Percentiles rank a stretch among this genome's conserved stretches.
Evolutionary conservation across 1,139 yeast species (phyloP).

Genomic region (Hansenula lynferdii): DNA sequence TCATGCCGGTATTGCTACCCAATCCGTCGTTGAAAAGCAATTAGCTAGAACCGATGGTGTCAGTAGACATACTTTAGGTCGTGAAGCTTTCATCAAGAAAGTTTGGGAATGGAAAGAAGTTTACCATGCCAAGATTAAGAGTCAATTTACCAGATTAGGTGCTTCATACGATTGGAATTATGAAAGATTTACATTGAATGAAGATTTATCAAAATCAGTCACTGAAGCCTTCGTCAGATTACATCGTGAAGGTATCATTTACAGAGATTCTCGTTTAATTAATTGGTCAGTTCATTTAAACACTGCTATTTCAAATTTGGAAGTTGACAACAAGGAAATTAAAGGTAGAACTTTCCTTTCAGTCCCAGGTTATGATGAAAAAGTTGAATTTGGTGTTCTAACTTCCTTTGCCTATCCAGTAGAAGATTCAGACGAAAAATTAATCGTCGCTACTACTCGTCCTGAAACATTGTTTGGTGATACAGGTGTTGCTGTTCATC

Average conservation of each 20-base stretch:
- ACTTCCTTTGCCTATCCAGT: constrained; percentile 92
- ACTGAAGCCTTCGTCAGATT: constrained; percentile 86
- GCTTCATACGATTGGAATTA: constrained; percentile 96
- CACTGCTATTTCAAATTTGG: constrained; percentile 94
- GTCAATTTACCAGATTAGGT: constrained; percentile 82
- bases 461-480: constrained; percentile 98
- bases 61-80: constrained; percentile 93
- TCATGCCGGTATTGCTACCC: constrained; percentile 99
- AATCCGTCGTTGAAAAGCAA: constrained; percentile 96
- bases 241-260: constrained; percentile 93
- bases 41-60: constrained; percentile 74
- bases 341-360: constrained; percentile 75
- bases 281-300: constrained; percentile 96
- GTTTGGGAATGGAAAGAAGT: constrained; percentile 99
- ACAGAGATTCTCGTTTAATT: constrained; percentile 89
- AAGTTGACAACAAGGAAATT: constrained; percentile 89
- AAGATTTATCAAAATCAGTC: constrained; percentile 74
- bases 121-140: constrained; percentile 80
- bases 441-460: constrained; percentile 96
- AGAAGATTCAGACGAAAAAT: constrained; percentile 80
- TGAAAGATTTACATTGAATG: constrained; percentile 91
- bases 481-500: constrained; percentile 96
- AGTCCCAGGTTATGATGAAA: constrained; percentile 88
- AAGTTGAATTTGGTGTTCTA: constrained; percentile 92
- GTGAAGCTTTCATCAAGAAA: constrained; percentile 80